Evolutionary conservation across 768 basidiomycete species (phyloP).

Genomic region (Terana coerulea): DNA sequence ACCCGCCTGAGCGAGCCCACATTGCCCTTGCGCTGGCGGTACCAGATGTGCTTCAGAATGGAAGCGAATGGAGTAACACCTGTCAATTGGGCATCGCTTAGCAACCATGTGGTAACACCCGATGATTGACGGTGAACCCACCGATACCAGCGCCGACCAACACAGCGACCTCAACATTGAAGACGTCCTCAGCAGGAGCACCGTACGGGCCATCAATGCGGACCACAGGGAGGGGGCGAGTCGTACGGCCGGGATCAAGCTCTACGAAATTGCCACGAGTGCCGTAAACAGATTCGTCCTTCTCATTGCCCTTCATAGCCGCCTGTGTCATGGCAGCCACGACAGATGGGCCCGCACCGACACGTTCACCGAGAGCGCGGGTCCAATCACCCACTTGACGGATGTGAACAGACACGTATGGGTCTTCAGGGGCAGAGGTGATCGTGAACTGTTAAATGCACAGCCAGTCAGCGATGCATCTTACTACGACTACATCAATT

Average conservation of each 20-base stretch:
- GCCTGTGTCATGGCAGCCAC: constrained; percentile 76
- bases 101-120: not conserved
- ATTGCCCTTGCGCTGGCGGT: constrained; percentile 74
- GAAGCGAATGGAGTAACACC: constrained; percentile 94
- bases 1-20: constrained; percentile 82
- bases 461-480: not conserved
- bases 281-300: constrained; percentile 41
- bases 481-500: not conserved
- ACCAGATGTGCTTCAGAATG: constrained; percentile 96
- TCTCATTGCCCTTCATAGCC: constrained; percentile 75
- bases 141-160: constrained; percentile 93
- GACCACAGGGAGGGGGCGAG: constrained; percentile 59
- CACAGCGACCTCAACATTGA: constrained; percentile 82
- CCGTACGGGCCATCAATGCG: constrained; percentile 92
- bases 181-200: constrained; percentile 90
- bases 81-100: constrained; percentile 22
- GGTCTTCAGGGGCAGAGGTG: constrained; percentile 92
- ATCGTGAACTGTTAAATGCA: constrained; percentile 71
- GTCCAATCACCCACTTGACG: constrained; percentile 94
- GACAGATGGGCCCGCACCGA: constrained; percentile 76
- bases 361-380: constrained; percentile 74
- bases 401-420: constrained; percentile 88
- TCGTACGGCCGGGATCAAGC: constrained; percentile 49
- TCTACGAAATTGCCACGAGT: constrained; percentile 81
- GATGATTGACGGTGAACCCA: constrained; percentile 30